Base-by-base conservation (phyloP, 176 grass and related monocot genomes). In the Typha latifolia region DNA sequence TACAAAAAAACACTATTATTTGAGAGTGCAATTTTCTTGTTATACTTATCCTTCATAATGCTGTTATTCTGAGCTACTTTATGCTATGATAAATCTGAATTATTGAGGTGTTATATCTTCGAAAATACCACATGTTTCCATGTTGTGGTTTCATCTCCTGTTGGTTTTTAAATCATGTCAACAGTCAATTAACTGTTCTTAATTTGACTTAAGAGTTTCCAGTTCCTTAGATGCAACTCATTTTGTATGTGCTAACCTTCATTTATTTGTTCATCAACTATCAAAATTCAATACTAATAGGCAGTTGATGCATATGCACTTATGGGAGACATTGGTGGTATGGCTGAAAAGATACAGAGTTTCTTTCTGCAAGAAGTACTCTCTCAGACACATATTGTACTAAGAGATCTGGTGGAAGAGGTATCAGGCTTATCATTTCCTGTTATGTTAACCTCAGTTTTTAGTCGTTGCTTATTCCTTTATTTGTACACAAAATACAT, bases 291-390 rank as follows among this genome's bases (percentile, higher is more conserved):
- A 16, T 66, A 34, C 50, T 51, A 64, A 9, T 69, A 99, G 94
- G 94, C 81, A 57, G 67, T 99, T 73, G 94, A 99, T 81, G 94
- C 94, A 62, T 99, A 93, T 69, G 86, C 94, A 69, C 56, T 99
- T 61, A 92, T 99, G 94, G 94, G 94, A 84, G 89, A 99, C 51
- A 67, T 93, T 24, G 73, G 74, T 78, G 94, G 94, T 72, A 91
- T 99, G 86, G 94, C 83, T 68, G 94, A 99, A 82, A 99, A 99
- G 81, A 97, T 97, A 66, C 94, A 97, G 77, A 97, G 89, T 81
- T 99, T 90, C 81, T 99, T 93, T 86, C 85, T 99, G 77, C 89
- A 99, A 86, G 94, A 99, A 93, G 86, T 99, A 66, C 76, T 99
- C 49, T 93, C 94, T 79, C 81, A 70, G 78, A 99, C 94, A 71